Evolutionary conservation across 2,329 filamentous ascomycete genomes (phyloP).

Genomic region (Elsinoe necatrix): DNA sequence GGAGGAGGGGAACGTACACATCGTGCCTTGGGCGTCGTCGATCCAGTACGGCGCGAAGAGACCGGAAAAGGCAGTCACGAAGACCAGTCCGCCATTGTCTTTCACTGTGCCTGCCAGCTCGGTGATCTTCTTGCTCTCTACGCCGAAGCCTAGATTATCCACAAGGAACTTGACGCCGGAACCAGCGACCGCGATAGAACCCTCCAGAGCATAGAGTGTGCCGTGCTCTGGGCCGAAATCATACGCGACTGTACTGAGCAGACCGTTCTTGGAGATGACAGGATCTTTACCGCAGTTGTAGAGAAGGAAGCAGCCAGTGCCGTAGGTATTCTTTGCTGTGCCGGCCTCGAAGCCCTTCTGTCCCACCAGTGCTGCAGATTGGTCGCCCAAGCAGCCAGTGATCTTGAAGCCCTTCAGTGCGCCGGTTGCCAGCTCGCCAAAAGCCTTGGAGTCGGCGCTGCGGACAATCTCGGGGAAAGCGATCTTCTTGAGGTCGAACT

Average conservation of each 20-base stretch:
- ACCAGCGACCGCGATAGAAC: constrained; percentile 70
- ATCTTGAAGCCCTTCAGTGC: constrained; percentile 62
- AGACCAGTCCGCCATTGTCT: constrained; percentile 73
- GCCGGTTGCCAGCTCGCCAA: constrained; percentile 58
- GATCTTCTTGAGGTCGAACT: constrained; percentile 62
- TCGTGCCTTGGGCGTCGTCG: constrained; percentile 80
- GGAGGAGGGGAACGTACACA: constrained; percentile 47
- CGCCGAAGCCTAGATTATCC: constrained; percentile 56
- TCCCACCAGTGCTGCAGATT: constrained; percentile 77
- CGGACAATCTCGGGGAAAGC: constrained; percentile 74
- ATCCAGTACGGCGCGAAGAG: constrained; percentile 94
- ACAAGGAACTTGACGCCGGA: constrained; percentile 53
- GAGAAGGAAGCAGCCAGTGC: constrained; percentile 75
- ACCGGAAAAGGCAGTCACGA: constrained; percentile 86
- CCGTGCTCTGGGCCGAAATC: constrained; percentile 60
- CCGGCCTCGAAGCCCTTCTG: constrained; percentile 63
- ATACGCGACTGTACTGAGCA: constrained; percentile 81
- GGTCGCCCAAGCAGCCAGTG: constrained; percentile 77
- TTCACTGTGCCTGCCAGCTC: constrained; percentile 55
- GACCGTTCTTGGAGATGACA: constrained; percentile 73
- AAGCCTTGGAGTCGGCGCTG: constrained; percentile 66
- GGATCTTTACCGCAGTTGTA: constrained; percentile 83
- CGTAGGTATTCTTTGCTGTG: constrained; percentile 83
- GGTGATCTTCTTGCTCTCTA: constrained; percentile 55
- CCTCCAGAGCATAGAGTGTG: constrained; percentile 67